phyloP scores from a whole-genome alignment of 2,329 filamentous ascomycete genomes.

The Monilinia vaccinii-corymbosi region DNA sequence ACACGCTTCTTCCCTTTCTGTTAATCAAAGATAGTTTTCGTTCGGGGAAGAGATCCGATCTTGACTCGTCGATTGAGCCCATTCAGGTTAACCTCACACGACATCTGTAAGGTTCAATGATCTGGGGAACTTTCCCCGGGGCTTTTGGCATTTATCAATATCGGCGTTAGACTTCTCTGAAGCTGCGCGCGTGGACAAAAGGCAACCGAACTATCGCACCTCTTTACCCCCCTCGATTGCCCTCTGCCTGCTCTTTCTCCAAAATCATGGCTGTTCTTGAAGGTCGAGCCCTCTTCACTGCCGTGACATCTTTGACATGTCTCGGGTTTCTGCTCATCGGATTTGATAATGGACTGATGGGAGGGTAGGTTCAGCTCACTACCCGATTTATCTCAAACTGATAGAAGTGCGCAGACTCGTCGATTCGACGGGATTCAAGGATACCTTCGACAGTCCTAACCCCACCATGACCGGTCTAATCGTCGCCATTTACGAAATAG shows the following conservation, averaged over 20 bases:
- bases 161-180: neutral
- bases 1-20: too few species aligned
- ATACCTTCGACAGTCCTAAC: conserved; percentile 33
- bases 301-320: conserved; percentile 37
- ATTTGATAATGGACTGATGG: conserved; percentile 39
- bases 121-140: too few species aligned
- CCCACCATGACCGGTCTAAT: conserved; percentile 37
- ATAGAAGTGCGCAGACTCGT: conserved; percentile 21
- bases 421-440: conserved; percentile 33
- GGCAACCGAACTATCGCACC: neutral
- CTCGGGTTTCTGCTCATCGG: conserved; percentile 41
- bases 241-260: neutral
- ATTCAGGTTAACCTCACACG: too few species aligned
- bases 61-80: too few species aligned
- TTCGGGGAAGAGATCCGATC: too few species aligned
- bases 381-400: neutral
- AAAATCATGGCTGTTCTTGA: neutral
- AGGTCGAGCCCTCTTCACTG: conserved; percentile 31
- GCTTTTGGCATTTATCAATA: too few species aligned
- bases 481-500: conserved; percentile 40
- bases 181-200: neutral
- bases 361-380: conserved; percentile 26
- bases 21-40: too few species aligned
- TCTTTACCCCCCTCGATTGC: neutral
- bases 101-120: too few species aligned